Evolutionary conservation across 208 protist species (phyloP).

Genomic region (Trypanosoma rangeli): DNA sequence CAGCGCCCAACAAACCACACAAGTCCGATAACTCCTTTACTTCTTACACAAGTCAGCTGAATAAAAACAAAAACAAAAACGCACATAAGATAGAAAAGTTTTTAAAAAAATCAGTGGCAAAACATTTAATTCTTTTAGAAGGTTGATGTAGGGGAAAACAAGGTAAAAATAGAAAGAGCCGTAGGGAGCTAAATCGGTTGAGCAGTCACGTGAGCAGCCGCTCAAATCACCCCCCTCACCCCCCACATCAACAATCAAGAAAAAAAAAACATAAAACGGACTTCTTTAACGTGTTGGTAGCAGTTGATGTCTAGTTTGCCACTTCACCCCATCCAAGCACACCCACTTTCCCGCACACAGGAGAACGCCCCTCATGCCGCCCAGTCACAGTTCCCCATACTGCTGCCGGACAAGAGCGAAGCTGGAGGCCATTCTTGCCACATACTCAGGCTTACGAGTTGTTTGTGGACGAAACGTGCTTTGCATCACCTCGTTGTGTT

Average conservation of each 20-base stretch:
- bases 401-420: constrained; percentile 69
- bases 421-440: constrained; percentile 68
- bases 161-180: neutral
- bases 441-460: constrained; percentile 65
- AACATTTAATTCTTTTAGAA: constrained; percentile 4
- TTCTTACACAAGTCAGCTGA: too few relatives aligned
- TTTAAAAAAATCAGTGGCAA: neutral
- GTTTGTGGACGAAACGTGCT: constrained; percentile 75
- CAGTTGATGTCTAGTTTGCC: neutral
- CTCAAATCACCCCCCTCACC: neutral
- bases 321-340: neutral
- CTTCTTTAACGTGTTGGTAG: neutral
- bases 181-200: neutral
- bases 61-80: too few relatives aligned
- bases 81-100: too few relatives aligned
- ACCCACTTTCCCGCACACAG: neutral
- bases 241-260: constrained; percentile 23
- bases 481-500: constrained; percentile 31
- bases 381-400: constrained; percentile 33
- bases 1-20: too few relatives aligned
- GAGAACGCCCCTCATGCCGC: neutral
- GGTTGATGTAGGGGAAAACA: neutral
- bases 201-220: neutral
- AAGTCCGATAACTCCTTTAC: too few relatives aligned
- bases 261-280: constrained; percentile 6